These are phyloP conservation scores for Afroboletus lepidellus DNA, from an alignment of 1,284 basidiomycete genomes.

Conservation along the genomic window DNA sequence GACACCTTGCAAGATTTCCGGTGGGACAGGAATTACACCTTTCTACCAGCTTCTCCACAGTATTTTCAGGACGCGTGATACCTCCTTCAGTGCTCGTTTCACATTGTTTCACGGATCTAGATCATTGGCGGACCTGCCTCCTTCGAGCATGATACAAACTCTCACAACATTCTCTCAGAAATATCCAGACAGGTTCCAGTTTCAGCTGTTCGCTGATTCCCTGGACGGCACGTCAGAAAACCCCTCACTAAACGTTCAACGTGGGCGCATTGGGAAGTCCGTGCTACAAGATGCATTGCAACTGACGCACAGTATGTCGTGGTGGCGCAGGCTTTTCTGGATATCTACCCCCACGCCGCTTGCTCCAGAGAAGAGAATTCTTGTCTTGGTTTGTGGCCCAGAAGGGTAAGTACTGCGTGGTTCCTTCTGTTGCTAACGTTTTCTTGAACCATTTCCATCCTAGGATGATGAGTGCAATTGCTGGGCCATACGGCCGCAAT, in stretches of 20 bases:
- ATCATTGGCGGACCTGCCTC: slow-evolving; percentile 62
- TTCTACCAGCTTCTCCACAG: slow-evolving; percentile 68
- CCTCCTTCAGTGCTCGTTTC: slow-evolving; percentile 48
- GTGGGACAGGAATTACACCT: slow-evolving; percentile 81
- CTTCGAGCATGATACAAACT: slow-evolving; percentile 51
- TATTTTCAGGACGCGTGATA: slow-evolving; percentile 34
- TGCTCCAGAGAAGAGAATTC: slow-evolving; percentile 38
- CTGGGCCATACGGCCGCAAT: slow-evolving; percentile 74
- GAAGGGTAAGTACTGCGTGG: slow-evolving; percentile 56
- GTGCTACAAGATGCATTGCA: slow-evolving; percentile 45
- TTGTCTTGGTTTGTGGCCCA: slow-evolving; percentile 78
- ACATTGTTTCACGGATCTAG: slow-evolving; percentile 71
- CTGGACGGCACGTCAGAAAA: slow-evolving; percentile 33
- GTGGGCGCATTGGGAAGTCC: slow-evolving; percentile 52
- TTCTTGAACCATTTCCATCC: slow-evolving; percentile 7
- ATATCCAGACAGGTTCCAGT: slow-evolving; percentile 52
- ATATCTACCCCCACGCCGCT: slow-evolving; percentile 21
- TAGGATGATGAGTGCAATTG: slow-evolving; percentile 74
- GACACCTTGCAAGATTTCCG: slow-evolving; percentile 60
- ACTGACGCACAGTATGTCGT: slow-evolving; percentile 29
- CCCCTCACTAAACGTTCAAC: slow-evolving; percentile 15
- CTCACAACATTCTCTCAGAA: slow-evolving; percentile 46
- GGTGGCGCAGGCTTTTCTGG: slow-evolving; percentile 47
- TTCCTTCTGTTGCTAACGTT: not conserved
- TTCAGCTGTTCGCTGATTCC: slow-evolving; percentile 64